Evolutionary conservation across 257 asterid genomes (phyloP).

Genomic region (Haberlea rhodopensis): DNA sequence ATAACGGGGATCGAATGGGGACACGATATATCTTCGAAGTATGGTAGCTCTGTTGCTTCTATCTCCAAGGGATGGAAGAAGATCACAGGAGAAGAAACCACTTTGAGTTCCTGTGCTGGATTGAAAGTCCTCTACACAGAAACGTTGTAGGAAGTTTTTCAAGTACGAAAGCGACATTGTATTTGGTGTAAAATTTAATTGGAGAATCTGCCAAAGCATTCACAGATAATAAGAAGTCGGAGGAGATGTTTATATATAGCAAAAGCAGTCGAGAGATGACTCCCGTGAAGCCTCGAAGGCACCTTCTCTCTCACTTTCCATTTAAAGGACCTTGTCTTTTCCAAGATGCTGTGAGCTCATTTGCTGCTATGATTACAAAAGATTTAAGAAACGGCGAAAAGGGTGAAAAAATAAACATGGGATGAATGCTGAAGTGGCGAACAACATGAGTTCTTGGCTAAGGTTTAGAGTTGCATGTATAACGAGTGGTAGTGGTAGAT

Average conservation of each 20-base stretch:
- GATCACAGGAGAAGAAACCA: conserved; percentile 68
- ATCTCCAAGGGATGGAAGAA: conserved; percentile 88
- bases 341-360: conserved; percentile 33
- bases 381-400: neutral
- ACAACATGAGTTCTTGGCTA: conserved; percentile 30
- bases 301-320: conserved; percentile 29
- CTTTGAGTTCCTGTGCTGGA: conserved; percentile 33
- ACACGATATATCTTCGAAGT: conserved; percentile 51
- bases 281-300: conserved; percentile 32
- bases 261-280: conserved; percentile 23
- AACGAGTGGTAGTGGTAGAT: conserved; percentile 9
- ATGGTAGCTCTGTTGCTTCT: conserved; percentile 55
- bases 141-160: conserved; percentile 54
- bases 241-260: conserved; percentile 42
- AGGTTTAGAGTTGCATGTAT: neutral
- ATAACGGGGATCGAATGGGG: conserved; percentile 68
- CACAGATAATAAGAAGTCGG: conserved; percentile 20
- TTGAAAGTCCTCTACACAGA: conserved; percentile 59
- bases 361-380: conserved; percentile 31
- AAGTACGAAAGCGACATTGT: conserved; percentile 49
- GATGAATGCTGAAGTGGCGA: conserved; percentile 39
- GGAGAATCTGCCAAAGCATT: conserved; percentile 13
- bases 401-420: neutral
- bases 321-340: conserved; percentile 35
- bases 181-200: conserved; percentile 16